Evolutionary conservation across 2,329 filamentous ascomycete species (phyloP), one percentile per base, ranked within the genome.

Genomic region (Chrysosporium keratinophilum): DNA sequence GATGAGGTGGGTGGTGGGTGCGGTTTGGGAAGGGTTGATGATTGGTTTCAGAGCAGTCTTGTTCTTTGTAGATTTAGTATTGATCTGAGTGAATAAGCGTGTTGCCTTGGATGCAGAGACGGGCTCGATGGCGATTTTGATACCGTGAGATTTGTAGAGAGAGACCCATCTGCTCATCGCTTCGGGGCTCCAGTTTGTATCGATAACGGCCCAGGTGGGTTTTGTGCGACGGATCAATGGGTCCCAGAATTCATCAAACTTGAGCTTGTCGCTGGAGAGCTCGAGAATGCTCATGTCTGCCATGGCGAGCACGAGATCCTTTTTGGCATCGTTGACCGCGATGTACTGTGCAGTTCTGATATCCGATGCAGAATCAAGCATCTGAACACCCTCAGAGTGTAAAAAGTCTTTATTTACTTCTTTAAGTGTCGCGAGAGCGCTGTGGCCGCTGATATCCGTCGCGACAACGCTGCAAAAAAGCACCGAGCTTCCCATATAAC

Each of bases 261-360:
- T 69, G 34, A 72, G 64, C 9, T 62, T 56, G 17, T 63, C 42
- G 39, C 68, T 67, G 2, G 73, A 69, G 5, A 69, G 68, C 60
- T 81, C 76, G 39, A 95, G 80, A 61, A 95, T 91, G 53, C 77
- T 80, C 89, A 97, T 96, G 65, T 97, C 93, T 3, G 91, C 90
- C 88, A 96, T 95, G 44, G 89, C 91, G 58, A 96, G 71, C n/a
- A 90, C 78, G 1, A 98, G 79, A 58, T 90, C 85, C 67, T 89
- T 94, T 56, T 84, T 81, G 0, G 76, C 75, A 64, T 94, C 87
- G 66, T 97, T 98, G 59, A 97, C 76, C 14, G 91, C 86, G 2
- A 97, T 80, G 66, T 97, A 97, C 67, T 96, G 89, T 0, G 90
- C 88, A 1, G 91, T 97, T 54, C 86, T 79, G 33, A 76, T 77